Evolutionary conservation across 139 green algal species (phyloP).

Genomic region (Chlorella sorokiniana): DNA sequence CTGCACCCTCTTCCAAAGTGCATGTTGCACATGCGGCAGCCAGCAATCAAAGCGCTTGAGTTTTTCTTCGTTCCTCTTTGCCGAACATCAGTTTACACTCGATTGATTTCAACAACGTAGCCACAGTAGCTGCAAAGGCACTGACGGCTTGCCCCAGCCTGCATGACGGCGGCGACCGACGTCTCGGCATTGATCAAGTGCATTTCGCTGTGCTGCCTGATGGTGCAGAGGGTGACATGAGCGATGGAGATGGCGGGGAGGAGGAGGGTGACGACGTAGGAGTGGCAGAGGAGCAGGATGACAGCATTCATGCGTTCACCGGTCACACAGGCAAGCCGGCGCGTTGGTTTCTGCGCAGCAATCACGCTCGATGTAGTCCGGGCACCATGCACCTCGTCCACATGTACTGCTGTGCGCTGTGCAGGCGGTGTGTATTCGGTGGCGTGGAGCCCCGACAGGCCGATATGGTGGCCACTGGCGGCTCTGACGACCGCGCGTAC

Average conservation of each 20-base stretch:
- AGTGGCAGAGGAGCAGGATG: conserved; percentile 56
- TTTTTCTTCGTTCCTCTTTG: no score
- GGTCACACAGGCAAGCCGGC: conserved; percentile 54
- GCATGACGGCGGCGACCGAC: no score
- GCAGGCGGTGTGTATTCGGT: conserved; percentile 78
- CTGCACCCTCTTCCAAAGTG: background rate
- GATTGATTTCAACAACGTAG: no score
- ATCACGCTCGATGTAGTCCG: background rate
- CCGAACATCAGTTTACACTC: no score
- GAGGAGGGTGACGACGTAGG: conserved; percentile 36
- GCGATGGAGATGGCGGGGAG: conserved; percentile 20
- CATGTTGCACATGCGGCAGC: background rate
- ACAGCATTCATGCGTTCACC: conserved; percentile 73
- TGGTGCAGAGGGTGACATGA: conserved; percentile 32
- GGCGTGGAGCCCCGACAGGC: conserved; percentile 67
- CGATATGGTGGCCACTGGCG: conserved; percentile 78
- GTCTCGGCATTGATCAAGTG: no score
- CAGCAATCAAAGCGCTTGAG: no score
- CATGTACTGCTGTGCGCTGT: background rate
- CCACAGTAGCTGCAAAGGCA: no score
- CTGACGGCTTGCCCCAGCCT: no score
- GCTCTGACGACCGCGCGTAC: conserved; percentile 78
- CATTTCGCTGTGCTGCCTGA: background rate
- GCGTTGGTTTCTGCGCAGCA: background rate
- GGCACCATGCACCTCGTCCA: background rate